phyloP scores from a whole-genome alignment of 805 yeast genomes.

The Candida qinlingensis region DNA sequence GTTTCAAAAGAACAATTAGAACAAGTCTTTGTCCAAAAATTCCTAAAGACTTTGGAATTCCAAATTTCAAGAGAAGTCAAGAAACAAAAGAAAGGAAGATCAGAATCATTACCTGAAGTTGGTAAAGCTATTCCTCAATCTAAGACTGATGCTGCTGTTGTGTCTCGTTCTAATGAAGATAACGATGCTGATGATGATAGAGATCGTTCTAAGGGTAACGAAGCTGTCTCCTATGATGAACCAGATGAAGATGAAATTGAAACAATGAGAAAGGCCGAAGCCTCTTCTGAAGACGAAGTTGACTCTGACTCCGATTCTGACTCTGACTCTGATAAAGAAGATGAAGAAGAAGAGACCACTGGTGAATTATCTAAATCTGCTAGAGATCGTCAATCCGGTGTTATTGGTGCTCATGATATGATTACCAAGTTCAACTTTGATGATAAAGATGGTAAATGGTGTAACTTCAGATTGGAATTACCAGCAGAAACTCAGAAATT shows the following conservation, averaged over 20 bases:
- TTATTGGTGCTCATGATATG: conserved; percentile 65
- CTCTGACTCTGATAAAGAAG: conserved; percentile 38
- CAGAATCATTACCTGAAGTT: conserved; percentile 52
- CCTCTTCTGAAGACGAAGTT: conserved; percentile 63
- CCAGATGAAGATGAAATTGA: conserved; percentile 95
- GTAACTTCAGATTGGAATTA: conserved; percentile 80
- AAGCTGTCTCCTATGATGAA: conserved; percentile 87
- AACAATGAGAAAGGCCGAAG: conserved; percentile 78
- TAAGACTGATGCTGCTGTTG: conserved; percentile 38
- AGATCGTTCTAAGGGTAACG: conserved; percentile 59
- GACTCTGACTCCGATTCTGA: conserved; percentile 38
- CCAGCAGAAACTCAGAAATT: conserved; percentile 85
- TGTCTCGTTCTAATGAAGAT: conserved; percentile 32
- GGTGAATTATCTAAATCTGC: conserved; percentile 52
- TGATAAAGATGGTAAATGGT: conserved; percentile 85
- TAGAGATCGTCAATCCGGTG: conserved; percentile 79
- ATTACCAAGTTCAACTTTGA: conserved; percentile 84
- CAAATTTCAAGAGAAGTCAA: conserved; percentile 76
- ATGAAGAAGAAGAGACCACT: conserved; percentile 24
- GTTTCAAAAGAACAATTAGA: conserved; percentile 77
- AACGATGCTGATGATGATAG: conserved; percentile 60
- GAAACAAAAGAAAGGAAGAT: conserved; percentile 58
- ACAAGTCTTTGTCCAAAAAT: conserved; percentile 53
- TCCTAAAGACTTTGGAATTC: conserved; percentile 65
- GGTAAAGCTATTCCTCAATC: conserved; percentile 67